phyloP scores from a whole-genome alignment of 1,284 basidiomycete species.

The Ustilago nuda region DNA sequence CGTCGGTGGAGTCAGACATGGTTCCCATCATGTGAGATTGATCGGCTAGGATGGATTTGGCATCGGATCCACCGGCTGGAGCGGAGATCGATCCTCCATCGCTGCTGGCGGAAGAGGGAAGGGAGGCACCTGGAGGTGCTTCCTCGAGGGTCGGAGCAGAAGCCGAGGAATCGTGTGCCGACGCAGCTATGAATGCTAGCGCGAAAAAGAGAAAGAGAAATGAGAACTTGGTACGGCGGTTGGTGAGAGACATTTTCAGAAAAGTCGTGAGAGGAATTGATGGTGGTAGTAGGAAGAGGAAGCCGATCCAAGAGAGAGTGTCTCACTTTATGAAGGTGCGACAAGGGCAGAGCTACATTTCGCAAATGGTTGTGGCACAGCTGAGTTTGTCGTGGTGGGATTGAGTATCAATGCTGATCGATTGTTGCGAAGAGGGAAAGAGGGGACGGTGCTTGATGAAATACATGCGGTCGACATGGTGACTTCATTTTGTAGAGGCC shows the following conservation, averaged over 20 bases:
- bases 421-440: background rate
- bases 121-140: constrained; percentile 1
- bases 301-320: background rate
- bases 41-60: constrained; percentile 19
- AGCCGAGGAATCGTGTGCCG: background rate
- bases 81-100: constrained; percentile 28
- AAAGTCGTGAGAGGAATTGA: background rate
- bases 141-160: constrained; percentile 3
- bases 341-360: background rate
- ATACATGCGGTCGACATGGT: constrained; percentile 10
- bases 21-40: constrained; percentile 21
- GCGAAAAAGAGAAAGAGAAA: constrained; percentile 12
- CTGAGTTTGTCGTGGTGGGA: background rate
- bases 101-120: background rate
- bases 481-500: constrained; percentile 5
- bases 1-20: constrained; percentile 29
- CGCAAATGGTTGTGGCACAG: background rate
- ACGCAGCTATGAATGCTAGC: constrained; percentile 9
- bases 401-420: background rate
- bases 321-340: background rate
- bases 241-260: background rate
- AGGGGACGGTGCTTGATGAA: background rate
- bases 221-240: constrained; percentile 6
- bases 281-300: background rate
- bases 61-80: constrained; percentile 28